Base-by-base conservation (phyloP, 768 basidiomycete species). In the Clitopilus hobsonii region DNA sequence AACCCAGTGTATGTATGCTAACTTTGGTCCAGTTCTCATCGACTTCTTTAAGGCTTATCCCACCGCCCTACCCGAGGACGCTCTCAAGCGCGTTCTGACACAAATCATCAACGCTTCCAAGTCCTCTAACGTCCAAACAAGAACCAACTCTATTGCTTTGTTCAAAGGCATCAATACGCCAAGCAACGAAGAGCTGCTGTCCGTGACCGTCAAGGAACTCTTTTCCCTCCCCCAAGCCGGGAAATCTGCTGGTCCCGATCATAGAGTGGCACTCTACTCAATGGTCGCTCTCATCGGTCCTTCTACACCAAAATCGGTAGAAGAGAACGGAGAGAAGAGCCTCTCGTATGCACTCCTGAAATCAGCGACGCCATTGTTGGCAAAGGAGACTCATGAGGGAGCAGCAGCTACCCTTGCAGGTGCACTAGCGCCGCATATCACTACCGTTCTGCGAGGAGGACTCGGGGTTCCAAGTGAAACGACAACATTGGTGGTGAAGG, bases 221-320 rank as follows among this genome's bases (percentile, higher is more conserved):
- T 71, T 94, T 8, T 71, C 74, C n/a, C 76, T 93, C 0, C 89
- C 93, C 1, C 86, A 88, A 61, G 69, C 85, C 0, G 89, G 92
- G 20, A 99, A 97, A 74, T 91, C 94, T 0, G 73, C 86, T 0
- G 92, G 93, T 1, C 80, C 89, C 1, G 96, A 96, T 54, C 94
- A 98, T 66, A 85, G 95, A 16, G 67, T 85, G 4, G 76, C 88
- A 0, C 74, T 98, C 7, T 95, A 92, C 70, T 78, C 82, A 1
- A 92, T 98, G 85, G 76, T 94, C 1, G 70, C 77, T 1, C 64
- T 64, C 51, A 58, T 94, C 1, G 68, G 73, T 0, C 75, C 86
- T 2, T 64, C 55, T 10, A 62, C 74, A 29, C 79, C 79, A 13
- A 60, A 72, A 2, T 56, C 69, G 0, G 69, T 85, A 0, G 41